Evolutionary conservation across 139 green algal species (phyloP).

Genomic region (Deuterostichococcus epilithicus): DNA sequence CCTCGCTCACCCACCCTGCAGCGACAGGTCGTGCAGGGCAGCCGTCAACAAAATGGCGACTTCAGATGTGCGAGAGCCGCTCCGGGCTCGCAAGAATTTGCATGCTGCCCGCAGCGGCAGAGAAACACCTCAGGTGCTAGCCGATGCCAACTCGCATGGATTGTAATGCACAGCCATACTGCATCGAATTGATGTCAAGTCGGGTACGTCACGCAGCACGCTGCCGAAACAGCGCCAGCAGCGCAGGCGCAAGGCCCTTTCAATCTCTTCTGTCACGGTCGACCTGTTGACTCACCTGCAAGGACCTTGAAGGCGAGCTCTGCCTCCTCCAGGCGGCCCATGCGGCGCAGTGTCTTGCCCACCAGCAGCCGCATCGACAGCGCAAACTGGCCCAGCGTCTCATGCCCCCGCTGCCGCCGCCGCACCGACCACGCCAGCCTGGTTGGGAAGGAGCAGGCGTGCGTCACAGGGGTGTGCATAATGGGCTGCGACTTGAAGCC

Average conservation of each 20-base stretch:
- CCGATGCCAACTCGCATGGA: too few species aligned
- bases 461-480: neutral
- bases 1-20: constrained; percentile 65
- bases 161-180: too few species aligned
- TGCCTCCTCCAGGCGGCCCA: constrained; percentile 48
- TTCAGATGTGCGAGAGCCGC: too few species aligned
- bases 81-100: too few species aligned
- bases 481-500: too few species aligned
- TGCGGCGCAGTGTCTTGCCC: constrained; percentile 44
- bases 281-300: constrained; percentile 15
- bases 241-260: too few species aligned
- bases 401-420: constrained; percentile 37
- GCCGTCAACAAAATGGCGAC: neutral
- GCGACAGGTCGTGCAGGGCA: neutral
- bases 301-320: constrained; percentile 43
- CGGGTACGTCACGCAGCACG: too few species aligned
- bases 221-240: too few species aligned
- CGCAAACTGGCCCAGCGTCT: constrained; percentile 47
- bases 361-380: constrained; percentile 42
- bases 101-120: too few species aligned
- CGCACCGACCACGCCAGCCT: constrained; percentile 28
- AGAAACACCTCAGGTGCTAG: too few species aligned
- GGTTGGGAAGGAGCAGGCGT: neutral
- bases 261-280: too few species aligned
- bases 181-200: too few species aligned